Conservation (phyloP, 164 flowering plant species). For the Santalum album region DNA sequence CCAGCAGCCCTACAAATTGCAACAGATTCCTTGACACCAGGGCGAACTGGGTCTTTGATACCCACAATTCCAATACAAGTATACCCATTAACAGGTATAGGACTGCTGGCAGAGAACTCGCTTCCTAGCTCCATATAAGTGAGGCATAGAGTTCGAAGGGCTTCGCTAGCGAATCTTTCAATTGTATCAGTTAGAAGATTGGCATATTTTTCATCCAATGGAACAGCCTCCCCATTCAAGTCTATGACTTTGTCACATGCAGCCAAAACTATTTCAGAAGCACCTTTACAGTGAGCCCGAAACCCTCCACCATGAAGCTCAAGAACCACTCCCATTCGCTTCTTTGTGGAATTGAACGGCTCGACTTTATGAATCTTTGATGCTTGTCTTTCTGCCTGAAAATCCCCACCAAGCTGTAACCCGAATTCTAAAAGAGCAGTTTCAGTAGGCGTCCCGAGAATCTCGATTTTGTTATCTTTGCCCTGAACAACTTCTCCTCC, state of each 20-base stretch:
- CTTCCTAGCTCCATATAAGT: slow-evolving; percentile 61
- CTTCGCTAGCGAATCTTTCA: slow-evolving; percentile 76
- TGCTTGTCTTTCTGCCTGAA: slow-evolving; percentile 43
- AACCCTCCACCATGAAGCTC: slow-evolving; percentile 61
- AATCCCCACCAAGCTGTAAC: slow-evolving; percentile 71
- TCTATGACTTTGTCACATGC: slow-evolving; percentile 71
- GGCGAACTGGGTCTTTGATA: slow-evolving; percentile 94
- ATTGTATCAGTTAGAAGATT: slow-evolving; percentile 47
- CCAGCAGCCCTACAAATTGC: slow-evolving; percentile 91
- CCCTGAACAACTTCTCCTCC: slow-evolving; percentile 76
- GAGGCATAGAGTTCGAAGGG: slow-evolving; percentile 91
- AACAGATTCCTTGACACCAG: slow-evolving; percentile 93
- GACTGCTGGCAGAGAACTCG: slow-evolving; percentile 36
- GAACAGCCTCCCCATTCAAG: slow-evolving; percentile 50
- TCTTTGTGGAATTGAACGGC: slow-evolving; percentile 88
- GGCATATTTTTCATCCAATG: slow-evolving; percentile 44
- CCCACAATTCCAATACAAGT: slow-evolving; percentile 88
- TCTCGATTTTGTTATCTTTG: slow-evolving; percentile 52
- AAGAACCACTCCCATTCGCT: slow-evolving; percentile 79
- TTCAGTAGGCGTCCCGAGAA: slow-evolving; percentile 89
- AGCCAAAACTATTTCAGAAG: slow-evolving; percentile 79
- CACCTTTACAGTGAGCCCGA: slow-evolving; percentile 83
- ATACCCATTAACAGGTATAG: slow-evolving; percentile 63
- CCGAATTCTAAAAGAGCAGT: slow-evolving; percentile 85
- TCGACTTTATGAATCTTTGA: slow-evolving; percentile 66